These are phyloP conservation scores for Cyberlindnera subsufficiens DNA, from an alignment of 805 yeast genomes.

Conservation along the genomic window DNA sequence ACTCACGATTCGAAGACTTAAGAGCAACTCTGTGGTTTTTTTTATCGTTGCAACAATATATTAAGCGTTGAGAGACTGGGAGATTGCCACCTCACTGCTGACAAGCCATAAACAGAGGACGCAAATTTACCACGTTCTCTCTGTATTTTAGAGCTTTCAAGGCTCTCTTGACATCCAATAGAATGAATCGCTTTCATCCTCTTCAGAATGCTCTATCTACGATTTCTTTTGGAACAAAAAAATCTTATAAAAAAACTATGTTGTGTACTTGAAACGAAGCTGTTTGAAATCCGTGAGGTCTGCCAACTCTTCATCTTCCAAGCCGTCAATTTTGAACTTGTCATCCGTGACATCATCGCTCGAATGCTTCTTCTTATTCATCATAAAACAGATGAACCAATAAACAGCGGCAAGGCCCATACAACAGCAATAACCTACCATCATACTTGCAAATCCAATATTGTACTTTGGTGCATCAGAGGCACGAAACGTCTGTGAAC, in stretches of 20 bases:
- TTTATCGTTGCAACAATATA: too few relatives aligned
- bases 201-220: too few relatives aligned
- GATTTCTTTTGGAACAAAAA: too few relatives aligned
- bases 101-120: too few relatives aligned
- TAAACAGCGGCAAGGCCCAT: constrained; percentile 31
- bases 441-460: constrained; percentile 39
- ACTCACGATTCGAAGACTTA: too few relatives aligned
- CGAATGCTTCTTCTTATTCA: constrained; percentile 27
- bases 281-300: constrained; percentile 35
- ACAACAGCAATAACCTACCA: constrained; percentile 36
- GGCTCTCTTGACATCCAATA: too few relatives aligned
- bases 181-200: too few relatives aligned
- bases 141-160: too few relatives aligned
- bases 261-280: constrained; percentile 28
- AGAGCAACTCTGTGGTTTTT: too few relatives aligned
- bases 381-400: constrained; percentile 25
- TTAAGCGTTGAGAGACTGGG: too few relatives aligned
- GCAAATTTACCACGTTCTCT: too few relatives aligned
- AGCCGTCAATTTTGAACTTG: constrained; percentile 14
- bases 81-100: too few relatives aligned
- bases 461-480: constrained; percentile 36
- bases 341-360: constrained; percentile 12
- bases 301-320: constrained; percentile 30
- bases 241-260: constrained; percentile 10
- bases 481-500: constrained; percentile 42